A percentile compares a stretch with the other conserved stretches of the same genome.
phyloP scores from a whole-genome alignment of 129 eudicot genomes.

The Saposhnikovia divaricata region DNA sequence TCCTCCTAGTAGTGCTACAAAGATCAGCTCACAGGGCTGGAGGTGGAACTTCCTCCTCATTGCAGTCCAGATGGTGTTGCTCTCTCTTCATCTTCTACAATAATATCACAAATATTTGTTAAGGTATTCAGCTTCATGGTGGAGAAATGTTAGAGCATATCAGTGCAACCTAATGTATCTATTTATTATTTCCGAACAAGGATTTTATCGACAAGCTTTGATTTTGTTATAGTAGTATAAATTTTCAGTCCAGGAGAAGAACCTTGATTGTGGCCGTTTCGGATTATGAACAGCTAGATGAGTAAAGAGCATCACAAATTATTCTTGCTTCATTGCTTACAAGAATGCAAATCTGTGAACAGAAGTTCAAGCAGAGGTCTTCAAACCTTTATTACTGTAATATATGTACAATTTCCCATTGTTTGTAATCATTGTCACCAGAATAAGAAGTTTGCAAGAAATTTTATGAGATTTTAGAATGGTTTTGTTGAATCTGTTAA shows the following conservation, averaged over 20 bases:
- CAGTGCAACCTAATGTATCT: slow-evolving; percentile 18
- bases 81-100: slow-evolving; percentile 12
- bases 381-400: neutral
- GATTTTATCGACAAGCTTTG: neutral
- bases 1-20: slow-evolving; percentile 11
- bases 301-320: neutral
- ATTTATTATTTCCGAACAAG: neutral
- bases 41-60: slow-evolving; percentile 16
- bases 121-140: neutral
- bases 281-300: neutral
- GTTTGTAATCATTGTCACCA: neutral
- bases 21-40: slow-evolving; percentile 18
- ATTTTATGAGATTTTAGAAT: neutral
- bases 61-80: slow-evolving; percentile 17
- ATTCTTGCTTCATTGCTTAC: neutral
- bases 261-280: neutral
- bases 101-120: neutral
- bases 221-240: neutral
- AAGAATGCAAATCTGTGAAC: neutral
- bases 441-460: neutral
- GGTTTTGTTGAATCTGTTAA: neutral
- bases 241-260: neutral
- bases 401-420: neutral
- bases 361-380: neutral
- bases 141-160: slow-evolving; percentile 1